Percentiles rank a stretch among this genome's conserved stretches.
Evolutionary conservation across 2,329 filamentous ascomycete genomes (phyloP).

Genomic region (Trichophyton mentagrophytes): DNA sequence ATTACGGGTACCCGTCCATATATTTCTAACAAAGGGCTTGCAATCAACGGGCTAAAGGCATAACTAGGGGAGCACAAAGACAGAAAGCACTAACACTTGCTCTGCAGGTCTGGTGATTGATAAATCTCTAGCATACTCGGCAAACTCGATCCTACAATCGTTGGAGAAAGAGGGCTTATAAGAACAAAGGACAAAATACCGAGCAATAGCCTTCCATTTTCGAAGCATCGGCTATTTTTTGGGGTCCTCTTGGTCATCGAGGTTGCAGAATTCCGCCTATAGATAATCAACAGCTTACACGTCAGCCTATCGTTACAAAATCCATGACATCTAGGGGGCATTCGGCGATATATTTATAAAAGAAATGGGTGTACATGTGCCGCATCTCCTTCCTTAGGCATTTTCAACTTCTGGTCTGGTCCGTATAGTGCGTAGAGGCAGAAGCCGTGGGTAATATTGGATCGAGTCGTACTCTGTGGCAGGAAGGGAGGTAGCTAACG

Average conservation of each 20-base stretch:
- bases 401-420: background rate
- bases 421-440: background rate
- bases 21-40: slow-evolving; percentile 43
- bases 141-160: slow-evolving; percentile 45
- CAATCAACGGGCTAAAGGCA: slow-evolving; percentile 40
- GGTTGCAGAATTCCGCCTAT: slow-evolving; percentile 22
- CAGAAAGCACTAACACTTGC: slow-evolving; percentile 39
- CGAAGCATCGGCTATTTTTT: slow-evolving; percentile 43
- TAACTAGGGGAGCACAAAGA: slow-evolving; percentile 42
- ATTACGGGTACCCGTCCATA: slow-evolving; percentile 44
- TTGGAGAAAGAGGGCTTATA: slow-evolving; percentile 51
- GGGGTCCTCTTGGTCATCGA: slow-evolving; percentile 37
- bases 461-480: too few species aligned
- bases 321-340: background rate
- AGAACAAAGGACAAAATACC: slow-evolving; percentile 47
- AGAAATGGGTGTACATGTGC: background rate
- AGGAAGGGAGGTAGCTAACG: too few species aligned
- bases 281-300: slow-evolving; percentile 30
- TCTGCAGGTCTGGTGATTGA: slow-evolving; percentile 36
- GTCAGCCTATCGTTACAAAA: background rate
- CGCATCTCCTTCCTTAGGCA: background rate
- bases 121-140: slow-evolving; percentile 39
- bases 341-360: background rate
- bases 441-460: background rate
- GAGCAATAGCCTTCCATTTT: slow-evolving; percentile 46